Conservation (phyloP, 2,329 filamentous ascomycete species). For the Xylaria sp. region DNA sequence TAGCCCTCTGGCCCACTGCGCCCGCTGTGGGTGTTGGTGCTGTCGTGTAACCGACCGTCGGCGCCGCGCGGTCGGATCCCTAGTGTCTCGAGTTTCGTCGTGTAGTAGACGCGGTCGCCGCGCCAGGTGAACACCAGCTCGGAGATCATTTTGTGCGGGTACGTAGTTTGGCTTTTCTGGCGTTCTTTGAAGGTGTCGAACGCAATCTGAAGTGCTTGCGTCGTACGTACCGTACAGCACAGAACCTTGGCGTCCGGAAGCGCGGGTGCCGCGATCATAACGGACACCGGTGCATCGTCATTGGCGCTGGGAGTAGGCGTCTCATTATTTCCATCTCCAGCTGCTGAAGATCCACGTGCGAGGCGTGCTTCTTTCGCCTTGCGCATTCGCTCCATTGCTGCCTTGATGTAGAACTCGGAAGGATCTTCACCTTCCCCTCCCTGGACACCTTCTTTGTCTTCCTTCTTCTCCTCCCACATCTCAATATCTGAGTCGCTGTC, state of each 20-base stretch:
- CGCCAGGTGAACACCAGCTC: conserved; percentile 81
- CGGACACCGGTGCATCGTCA: conserved; percentile 55
- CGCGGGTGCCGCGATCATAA: conserved; percentile 69
- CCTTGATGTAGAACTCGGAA: conserved; percentile 53
- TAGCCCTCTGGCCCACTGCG: conserved; percentile 46
- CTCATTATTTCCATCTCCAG: conserved; percentile 4
- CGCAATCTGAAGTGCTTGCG: conserved; percentile 70
- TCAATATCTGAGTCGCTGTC: conserved; percentile 23
- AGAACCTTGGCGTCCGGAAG: conserved; percentile 66
- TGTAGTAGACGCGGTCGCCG: conserved; percentile 72
- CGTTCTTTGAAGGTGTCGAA: conserved; percentile 71
- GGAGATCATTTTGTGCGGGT: conserved; percentile 45
- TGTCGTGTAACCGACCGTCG: conserved; percentile 49
- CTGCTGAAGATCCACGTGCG: conserved; percentile 29
- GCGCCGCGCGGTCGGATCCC: conserved; percentile 57
- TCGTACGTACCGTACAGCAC: conserved; percentile 69
- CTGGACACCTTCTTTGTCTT: conserved; percentile 33
- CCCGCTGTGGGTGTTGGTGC: conserved; percentile 28
- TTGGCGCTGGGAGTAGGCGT: not conserved
- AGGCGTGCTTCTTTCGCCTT: conserved; percentile 34
- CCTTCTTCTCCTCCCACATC: conserved; percentile 33
- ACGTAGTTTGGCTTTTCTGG: conserved; percentile 56
- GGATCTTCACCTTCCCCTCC: conserved; percentile 47
- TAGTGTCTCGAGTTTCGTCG: conserved; percentile 74
- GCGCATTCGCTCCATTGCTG: conserved; percentile 46